Percentiles rank a stretch among this genome's conserved stretches.
These are phyloP conservation scores for Pyrenula aspistea DNA, from an alignment of 495 filamentous ascomycete genomes.

Conservation along the genomic window DNA sequence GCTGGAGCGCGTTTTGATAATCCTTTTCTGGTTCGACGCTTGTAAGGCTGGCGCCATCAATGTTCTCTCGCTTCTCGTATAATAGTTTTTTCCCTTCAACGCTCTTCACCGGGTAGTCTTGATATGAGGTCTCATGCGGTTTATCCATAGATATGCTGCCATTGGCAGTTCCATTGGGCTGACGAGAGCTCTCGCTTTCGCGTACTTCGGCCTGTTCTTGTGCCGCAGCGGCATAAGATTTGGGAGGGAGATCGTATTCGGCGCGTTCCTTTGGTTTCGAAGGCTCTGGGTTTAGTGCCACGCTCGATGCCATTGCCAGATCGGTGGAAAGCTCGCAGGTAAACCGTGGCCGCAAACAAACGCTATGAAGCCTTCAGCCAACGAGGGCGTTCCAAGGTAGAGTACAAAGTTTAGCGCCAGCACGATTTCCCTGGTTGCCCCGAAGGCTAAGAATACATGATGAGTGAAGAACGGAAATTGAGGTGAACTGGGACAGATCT, in stretches of 20 bases:
- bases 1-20: not conserved
- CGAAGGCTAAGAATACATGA: too few species aligned
- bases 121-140: not conserved
- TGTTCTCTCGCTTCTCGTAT: not conserved
- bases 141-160: not conserved
- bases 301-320: not conserved
- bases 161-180: not conserved
- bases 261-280: not conserved
- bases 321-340: not conserved
- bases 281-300: not conserved
- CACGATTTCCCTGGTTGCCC: too few species aligned
- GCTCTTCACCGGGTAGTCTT: not conserved
- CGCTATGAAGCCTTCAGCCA: too few species aligned
- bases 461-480: too few species aligned
- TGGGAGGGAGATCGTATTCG: not conserved
- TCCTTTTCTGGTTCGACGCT: not conserved
- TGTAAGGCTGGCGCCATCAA: not conserved
- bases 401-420: too few species aligned
- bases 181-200: not conserved
- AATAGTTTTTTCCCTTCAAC: not conserved
- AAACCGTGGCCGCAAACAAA: too few species aligned
- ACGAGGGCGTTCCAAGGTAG: too few species aligned
- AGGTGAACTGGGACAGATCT: too few species aligned
- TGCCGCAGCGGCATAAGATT: not conserved
- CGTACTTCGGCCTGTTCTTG: not conserved